A percentile compares a stretch with the other conserved stretches of the same genome.
phyloP scores from a whole-genome alignment of 2,329 filamentous ascomycete genomes.

The Colletotrichum trifolii region DNA sequence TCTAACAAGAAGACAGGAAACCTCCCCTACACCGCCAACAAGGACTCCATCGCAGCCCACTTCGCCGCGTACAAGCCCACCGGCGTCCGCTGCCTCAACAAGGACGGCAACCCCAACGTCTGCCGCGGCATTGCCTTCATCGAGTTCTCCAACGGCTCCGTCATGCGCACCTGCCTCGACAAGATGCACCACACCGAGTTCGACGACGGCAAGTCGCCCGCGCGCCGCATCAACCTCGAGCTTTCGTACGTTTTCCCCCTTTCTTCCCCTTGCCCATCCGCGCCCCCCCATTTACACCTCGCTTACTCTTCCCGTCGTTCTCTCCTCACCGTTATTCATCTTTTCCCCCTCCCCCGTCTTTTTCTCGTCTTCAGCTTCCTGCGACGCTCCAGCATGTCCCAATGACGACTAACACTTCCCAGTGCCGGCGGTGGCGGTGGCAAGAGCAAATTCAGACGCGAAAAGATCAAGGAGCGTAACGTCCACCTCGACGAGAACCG shows the following conservation, averaged over 20 bases:
- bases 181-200: slow-evolving; percentile 90
- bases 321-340: too few relatives aligned
- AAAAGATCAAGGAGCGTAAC: slow-evolving; percentile 89
- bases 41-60: slow-evolving; percentile 75
- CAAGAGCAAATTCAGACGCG: slow-evolving; percentile 76
- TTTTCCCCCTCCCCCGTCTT: too few relatives aligned
- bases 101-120: slow-evolving; percentile 69
- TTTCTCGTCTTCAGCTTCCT: too few relatives aligned
- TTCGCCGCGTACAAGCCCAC: slow-evolving; percentile 80
- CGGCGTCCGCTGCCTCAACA: slow-evolving; percentile 78
- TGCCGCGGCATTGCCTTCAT: slow-evolving; percentile 86
- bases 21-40: slow-evolving; percentile 85
- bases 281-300: too few relatives aligned
- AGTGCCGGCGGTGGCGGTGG: slow-evolving; percentile 89
- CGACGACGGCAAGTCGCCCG: slow-evolving; percentile 61
- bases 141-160: slow-evolving; percentile 86
- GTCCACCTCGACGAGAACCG: slow-evolving; percentile 79
- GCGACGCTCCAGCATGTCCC: too few relatives aligned
- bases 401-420: slow-evolving; percentile 12
- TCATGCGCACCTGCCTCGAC: slow-evolving; percentile 93
- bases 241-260: slow-evolving; percentile 72
- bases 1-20: slow-evolving; percentile 67
- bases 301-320: not conserved
- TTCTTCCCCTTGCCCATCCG: not conserved
- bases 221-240: slow-evolving; percentile 91